phyloP scores from a whole-genome alignment of 257 asterid genomes.

The Solanum bukasovii region DNA sequence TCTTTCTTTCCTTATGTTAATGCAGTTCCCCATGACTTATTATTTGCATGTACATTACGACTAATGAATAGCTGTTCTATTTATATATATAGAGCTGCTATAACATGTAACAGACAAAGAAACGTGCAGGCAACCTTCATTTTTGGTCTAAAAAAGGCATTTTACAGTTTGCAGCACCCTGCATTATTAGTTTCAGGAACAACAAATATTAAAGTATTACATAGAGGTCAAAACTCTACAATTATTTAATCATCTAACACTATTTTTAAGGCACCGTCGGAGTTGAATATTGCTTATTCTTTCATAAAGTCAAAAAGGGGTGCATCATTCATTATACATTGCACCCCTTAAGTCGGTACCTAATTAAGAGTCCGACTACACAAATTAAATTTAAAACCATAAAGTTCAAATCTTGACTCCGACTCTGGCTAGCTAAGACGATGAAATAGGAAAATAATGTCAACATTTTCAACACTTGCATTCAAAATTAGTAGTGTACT shows the following conservation, averaged over 20 bases:
- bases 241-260: neutral
- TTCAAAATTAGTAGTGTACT: neutral
- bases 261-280: neutral
- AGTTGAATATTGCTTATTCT: neutral
- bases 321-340: neutral
- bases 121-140: slow-evolving; percentile 6
- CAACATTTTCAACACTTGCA: neutral
- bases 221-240: neutral
- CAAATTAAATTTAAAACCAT: neutral
- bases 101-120: neutral
- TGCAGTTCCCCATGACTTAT: slow-evolving; percentile 19
- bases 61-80: neutral
- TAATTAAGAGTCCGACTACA: neutral
- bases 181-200: neutral
- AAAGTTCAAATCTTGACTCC: neutral
- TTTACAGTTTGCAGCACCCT: neutral
- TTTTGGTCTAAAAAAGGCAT: neutral
- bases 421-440: neutral
- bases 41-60: neutral
- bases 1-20: neutral
- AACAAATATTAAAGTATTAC: neutral
- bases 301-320: neutral
- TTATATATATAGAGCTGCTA: neutral
- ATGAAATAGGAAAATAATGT: slow-evolving; percentile 16
- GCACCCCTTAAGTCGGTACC: neutral